Conservation (phyloP, 495 filamentous ascomycete genomes). For the Neurospora discreta region DNA sequence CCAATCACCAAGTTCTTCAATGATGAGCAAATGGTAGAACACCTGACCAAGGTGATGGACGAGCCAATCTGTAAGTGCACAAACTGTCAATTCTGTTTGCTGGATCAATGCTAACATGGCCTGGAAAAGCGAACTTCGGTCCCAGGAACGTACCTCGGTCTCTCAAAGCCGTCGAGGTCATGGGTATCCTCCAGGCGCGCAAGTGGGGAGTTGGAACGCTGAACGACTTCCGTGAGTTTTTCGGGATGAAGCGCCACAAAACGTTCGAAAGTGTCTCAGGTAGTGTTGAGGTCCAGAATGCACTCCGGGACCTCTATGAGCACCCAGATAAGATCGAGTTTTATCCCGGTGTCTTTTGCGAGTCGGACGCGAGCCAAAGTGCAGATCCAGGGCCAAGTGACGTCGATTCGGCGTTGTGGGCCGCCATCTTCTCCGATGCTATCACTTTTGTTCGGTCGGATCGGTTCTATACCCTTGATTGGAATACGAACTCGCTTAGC, state of each 20-base stretch:
- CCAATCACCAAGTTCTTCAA: constrained; percentile 40
- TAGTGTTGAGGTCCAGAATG: constrained; percentile 52
- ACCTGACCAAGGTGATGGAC: constrained; percentile 52
- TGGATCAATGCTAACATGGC: constrained; percentile 40
- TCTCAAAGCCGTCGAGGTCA: constrained; percentile 57
- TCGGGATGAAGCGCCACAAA: constrained; percentile 52
- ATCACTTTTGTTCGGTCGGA: constrained; percentile 69
- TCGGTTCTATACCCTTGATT: constrained; percentile 63
- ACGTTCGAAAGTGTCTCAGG: constrained; percentile 70
- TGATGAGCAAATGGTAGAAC: constrained; percentile 50
- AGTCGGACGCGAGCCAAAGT: constrained; percentile 20
- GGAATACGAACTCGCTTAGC: constrained; percentile 59
- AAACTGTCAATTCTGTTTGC: constrained; percentile 45
- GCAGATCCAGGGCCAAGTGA: constrained; percentile 21
- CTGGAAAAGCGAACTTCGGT: constrained; percentile 44
- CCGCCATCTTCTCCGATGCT: constrained; percentile 69
- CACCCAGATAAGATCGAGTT: constrained; percentile 50
- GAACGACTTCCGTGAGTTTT: constrained; percentile 73
- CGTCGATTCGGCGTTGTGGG: constrained; percentile 58
- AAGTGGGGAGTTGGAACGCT: constrained; percentile 66
- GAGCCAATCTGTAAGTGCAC: constrained; percentile 44
- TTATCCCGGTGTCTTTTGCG: constrained; percentile 50
- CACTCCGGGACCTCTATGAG: constrained; percentile 63
- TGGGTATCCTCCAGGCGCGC: constrained; percentile 69
- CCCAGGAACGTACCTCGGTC: constrained; percentile 58